Conservation (phyloP, 192 early-diverging fungal genomes). For the Mortierella hygrophila region DNA sequence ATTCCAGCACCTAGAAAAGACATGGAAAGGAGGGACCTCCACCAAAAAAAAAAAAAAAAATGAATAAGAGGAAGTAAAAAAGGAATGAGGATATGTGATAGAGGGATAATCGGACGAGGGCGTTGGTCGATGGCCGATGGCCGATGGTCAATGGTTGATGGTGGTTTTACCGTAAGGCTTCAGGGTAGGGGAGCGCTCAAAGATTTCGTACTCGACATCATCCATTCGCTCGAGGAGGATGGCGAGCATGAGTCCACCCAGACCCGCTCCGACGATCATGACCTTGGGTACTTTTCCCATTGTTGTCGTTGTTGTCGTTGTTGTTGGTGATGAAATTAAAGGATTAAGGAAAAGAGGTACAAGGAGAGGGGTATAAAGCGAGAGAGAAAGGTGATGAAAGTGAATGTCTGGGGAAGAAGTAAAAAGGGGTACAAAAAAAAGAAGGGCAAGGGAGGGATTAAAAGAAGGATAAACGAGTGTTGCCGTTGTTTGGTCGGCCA, state of each 20-base stretch:
- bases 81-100: not conserved
- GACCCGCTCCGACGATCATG: slow-evolving; percentile 30
- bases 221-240: slow-evolving; percentile 20
- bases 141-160: not conserved
- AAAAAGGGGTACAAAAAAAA: not conserved
- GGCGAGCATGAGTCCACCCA: slow-evolving; percentile 22
- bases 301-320: not conserved
- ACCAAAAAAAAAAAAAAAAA: not conserved
- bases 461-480: not conserved
- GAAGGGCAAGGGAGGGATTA: not conserved
- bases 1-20: not conserved
- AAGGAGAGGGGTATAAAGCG: not conserved
- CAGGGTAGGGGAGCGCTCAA: not conserved
- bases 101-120: not conserved
- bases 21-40: not conserved
- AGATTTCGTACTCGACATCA: slow-evolving; percentile 27
- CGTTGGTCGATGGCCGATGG: not conserved
- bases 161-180: slow-evolving; percentile 1
- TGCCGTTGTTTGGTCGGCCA: not conserved
- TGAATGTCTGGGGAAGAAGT: not conserved
- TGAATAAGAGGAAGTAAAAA: not conserved
- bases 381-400: not conserved
- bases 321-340: not conserved
- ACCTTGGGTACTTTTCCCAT: not conserved
- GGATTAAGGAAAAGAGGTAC: not conserved